phyloP scores from a whole-genome alignment of 257 asterid genomes.

The Handroanthus guayacan region DNA sequence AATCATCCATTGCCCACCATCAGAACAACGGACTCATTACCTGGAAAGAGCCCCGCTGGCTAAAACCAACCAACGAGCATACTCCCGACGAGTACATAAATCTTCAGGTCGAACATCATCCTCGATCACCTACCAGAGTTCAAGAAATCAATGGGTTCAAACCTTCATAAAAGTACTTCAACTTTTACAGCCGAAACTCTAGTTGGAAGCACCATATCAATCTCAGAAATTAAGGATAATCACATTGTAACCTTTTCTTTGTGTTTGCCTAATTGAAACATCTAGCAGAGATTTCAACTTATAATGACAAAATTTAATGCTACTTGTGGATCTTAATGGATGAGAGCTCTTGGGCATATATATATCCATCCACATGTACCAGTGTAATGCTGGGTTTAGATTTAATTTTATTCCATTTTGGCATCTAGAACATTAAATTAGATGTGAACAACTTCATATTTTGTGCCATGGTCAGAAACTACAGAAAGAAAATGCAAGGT shows the following conservation, averaged over 20 bases:
- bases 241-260: constrained; percentile 7
- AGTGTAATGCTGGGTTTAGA: too few relatives aligned
- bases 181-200: constrained; percentile 20
- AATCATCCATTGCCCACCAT: constrained; percentile 14
- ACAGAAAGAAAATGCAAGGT: constrained; percentile 20
- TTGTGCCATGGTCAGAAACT: not conserved
- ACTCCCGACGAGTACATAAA: constrained; percentile 95
- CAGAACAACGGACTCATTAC: constrained; percentile 48
- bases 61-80: constrained; percentile 95
- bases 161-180: constrained; percentile 7
- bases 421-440: not conserved
- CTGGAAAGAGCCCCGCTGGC: constrained; percentile 94
- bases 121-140: constrained; percentile 74
- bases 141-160: constrained; percentile 28
- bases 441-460: constrained; percentile 2
- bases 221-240: constrained; percentile 9
- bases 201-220: constrained; percentile 19
- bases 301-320: constrained; percentile 22
- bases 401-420: too few relatives aligned
- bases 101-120: constrained; percentile 94
- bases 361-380: too few relatives aligned
- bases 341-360: not conserved
- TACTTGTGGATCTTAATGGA: constrained; percentile 23
- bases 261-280: constrained; percentile 1
- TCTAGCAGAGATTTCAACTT: constrained; percentile 10